Conservation (phyloP, 768 basidiomycete species). For the Strobilomyces confusus region DNA sequence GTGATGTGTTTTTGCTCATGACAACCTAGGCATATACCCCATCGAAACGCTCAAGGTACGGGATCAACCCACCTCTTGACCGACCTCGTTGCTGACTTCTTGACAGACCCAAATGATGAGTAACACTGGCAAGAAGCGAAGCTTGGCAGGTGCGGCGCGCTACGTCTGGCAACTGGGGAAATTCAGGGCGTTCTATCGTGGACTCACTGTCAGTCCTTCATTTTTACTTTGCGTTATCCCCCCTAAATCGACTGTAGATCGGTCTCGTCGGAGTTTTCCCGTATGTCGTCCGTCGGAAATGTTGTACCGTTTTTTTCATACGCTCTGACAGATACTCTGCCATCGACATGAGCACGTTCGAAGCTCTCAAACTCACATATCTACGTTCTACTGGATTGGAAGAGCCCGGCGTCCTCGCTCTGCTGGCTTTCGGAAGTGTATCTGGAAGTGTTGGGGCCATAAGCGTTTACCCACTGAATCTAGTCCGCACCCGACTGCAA, state of each 20-base stretch:
- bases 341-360: slow-evolving; percentile 97
- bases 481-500: slow-evolving; percentile 92
- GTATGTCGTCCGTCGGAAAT: slow-evolving; percentile 38
- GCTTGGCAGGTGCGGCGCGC: slow-evolving; percentile 58
- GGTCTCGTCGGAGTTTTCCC: slow-evolving; percentile 97
- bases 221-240: slow-evolving; percentile 6
- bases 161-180: slow-evolving; percentile 80
- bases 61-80: not conserved
- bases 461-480: slow-evolving; percentile 87
- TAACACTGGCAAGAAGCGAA: slow-evolving; percentile 58
- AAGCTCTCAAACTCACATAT: slow-evolving; percentile 91
- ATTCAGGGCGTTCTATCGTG: slow-evolving; percentile 83
- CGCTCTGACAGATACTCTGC: slow-evolving; percentile 65
- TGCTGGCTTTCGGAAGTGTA: slow-evolving; percentile 87
- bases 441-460: slow-evolving; percentile 93
- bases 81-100: slow-evolving; percentile 2
- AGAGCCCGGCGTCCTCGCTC: slow-evolving; percentile 83
- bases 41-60: slow-evolving; percentile 90
- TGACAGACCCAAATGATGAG: slow-evolving; percentile 94
- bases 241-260: slow-evolving; percentile 49
- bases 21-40: slow-evolving; percentile 79
- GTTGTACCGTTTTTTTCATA: slow-evolving; percentile 5
- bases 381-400: slow-evolving; percentile 80
- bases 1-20: slow-evolving; percentile 14
- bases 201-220: slow-evolving; percentile 69